Base-by-base conservation (phyloP, 2,329 filamentous ascomycete genomes). In the Stenocarpella maydis region DNA sequence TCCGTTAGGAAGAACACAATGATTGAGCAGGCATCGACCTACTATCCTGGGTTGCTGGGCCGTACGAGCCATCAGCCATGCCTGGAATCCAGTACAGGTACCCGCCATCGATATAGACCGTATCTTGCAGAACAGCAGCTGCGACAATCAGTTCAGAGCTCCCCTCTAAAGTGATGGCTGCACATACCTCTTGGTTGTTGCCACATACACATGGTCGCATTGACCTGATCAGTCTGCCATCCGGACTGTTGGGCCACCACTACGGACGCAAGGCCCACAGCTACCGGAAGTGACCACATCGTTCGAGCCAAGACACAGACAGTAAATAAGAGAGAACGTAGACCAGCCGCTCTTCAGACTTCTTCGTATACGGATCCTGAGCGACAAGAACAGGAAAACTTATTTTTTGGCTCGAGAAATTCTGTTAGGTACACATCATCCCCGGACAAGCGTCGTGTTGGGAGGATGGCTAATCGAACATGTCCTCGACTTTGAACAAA, bases 71-170 rank as follows among this genome's bases (percentile, higher is more conserved):
- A 73, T 87, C 81, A 2, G 80, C 76, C 63, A 87, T 73, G 14
- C 84, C 84, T 3, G 83, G 82, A 41, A 79, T 72, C 88, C 89
- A 91, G 70, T 72, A 82, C 14, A 90, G 76, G 50, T 76, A 72
- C 4, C 90, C 90, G 45, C 90, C 90, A 75, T 92, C 90, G 26
- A 92, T 77, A 74, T 91, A 92, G 19, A 91, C 79, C 2, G 85
- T 89, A 73, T 92, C 88, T 50, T 85, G 84, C 43, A 92, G 78
- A 3, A 89, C 78, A 45, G 85, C 84, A 71, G 84, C 89, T 90
- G 73, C 31, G 15, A 50, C 39, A 43, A 72, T 78, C 65, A 80
- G 75, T 37, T n/a, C 7, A 21, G 10, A 21, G 19, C 34, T 9
- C 8, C 43, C 31, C 19, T n/a, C 21, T 68, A 12, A 43, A 6